Percentiles rank a stretch among this genome's conserved stretches.
Conservation (phyloP, 2,329 filamentous ascomycete species). For the Cercospora nicotianae region DNA sequence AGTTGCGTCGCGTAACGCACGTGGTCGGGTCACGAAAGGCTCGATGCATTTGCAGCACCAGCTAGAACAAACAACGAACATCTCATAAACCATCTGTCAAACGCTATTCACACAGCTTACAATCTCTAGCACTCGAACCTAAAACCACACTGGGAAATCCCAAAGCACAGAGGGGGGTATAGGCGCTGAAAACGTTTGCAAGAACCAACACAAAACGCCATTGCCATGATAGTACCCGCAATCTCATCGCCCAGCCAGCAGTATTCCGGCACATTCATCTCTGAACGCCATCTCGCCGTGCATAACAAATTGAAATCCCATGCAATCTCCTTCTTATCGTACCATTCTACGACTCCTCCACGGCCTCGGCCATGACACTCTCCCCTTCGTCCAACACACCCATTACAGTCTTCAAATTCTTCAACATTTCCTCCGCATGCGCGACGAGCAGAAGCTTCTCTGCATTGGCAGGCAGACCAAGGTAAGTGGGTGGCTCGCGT, state of each 20-base stretch:
- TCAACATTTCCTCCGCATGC: slow-evolving; percentile 79
- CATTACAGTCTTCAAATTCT: slow-evolving; percentile 79
- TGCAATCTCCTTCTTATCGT: background rate
- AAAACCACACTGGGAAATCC: background rate
- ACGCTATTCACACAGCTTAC: background rate
- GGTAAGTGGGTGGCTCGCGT: slow-evolving; percentile 91
- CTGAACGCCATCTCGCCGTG: slow-evolving; percentile 1
- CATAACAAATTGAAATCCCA: background rate
- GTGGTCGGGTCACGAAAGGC: background rate
- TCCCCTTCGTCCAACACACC: slow-evolving; percentile 92
- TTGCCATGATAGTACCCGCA: background rate
- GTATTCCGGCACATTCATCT: background rate
- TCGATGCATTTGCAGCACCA: background rate
- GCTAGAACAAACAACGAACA: background rate
- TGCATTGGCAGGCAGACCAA: slow-evolving; percentile 90
- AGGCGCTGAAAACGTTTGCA: background rate
- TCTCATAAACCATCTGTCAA: background rate
- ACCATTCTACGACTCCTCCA: slow-evolving; percentile 20
- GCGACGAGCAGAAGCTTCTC: slow-evolving; percentile 93
- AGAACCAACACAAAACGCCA: background rate
- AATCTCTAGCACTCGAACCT: background rate
- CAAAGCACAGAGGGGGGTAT: background rate
- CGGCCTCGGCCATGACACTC: slow-evolving; percentile 64
- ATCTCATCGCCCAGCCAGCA: background rate
- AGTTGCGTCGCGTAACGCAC: too few species aligned